These are phyloP conservation scores for Beauveria scarabaeidicola DNA, from an alignment of 2,329 filamentous ascomycete species.

Conservation along the genomic window DNA sequence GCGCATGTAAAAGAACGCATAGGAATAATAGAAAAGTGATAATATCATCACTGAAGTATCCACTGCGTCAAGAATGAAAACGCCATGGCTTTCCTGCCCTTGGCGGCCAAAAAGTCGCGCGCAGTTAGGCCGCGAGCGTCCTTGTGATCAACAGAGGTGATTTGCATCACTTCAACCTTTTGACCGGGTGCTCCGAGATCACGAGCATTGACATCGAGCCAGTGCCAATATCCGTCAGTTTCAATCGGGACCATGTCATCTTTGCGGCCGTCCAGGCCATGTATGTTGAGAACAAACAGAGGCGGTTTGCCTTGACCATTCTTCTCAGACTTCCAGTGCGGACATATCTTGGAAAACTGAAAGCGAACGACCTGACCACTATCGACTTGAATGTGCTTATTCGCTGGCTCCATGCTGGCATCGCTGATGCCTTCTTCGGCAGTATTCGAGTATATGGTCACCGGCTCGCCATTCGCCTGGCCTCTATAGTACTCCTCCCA, in stretches of 20 bases:
- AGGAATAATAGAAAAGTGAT: background rate
- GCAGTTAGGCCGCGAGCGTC: conserved; percentile 42
- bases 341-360: conserved; percentile 69
- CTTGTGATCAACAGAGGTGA: conserved; percentile 41
- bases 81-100: conserved; percentile 35
- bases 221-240: conserved; percentile 74
- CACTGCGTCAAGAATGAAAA: conserved; percentile 39
- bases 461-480: conserved; percentile 39
- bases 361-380: conserved; percentile 58
- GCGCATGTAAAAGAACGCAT: background rate
- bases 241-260: conserved; percentile 63
- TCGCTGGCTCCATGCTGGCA: conserved; percentile 49
- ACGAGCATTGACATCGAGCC: conserved; percentile 61
- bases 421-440: conserved; percentile 44
- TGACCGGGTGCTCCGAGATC: conserved; percentile 63
- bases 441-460: conserved; percentile 37
- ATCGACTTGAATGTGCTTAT: conserved; percentile 48
- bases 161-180: conserved; percentile 53
- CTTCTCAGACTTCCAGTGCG: conserved; percentile 70
- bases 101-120: conserved; percentile 36
- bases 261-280: conserved; percentile 57
- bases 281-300: conserved; percentile 60
- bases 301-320: conserved; percentile 58
- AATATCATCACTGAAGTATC: conserved; percentile 34
- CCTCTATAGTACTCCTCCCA: conserved; percentile 82